Percentiles rank a stretch among this genome's conserved stretches.
Evolutionary conservation across 768 basidiomycete species (phyloP).

Genomic region (Xerocomus spinulosus): DNA sequence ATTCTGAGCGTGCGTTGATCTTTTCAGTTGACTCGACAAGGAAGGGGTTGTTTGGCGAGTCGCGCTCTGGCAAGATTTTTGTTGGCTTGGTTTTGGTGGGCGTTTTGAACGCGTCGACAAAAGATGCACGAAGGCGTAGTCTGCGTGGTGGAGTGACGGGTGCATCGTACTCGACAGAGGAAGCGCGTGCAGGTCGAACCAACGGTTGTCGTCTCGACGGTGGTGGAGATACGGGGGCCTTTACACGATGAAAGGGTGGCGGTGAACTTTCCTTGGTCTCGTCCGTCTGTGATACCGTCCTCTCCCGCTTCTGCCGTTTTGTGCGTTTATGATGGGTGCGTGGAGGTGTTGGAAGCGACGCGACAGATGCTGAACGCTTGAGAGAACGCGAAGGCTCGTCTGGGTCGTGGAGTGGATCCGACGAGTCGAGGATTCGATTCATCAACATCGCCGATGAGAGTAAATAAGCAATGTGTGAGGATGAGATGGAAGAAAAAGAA

Average conservation of each 20-base stretch:
- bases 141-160: slow-evolving; percentile 26
- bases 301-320: slow-evolving; percentile 25
- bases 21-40: slow-evolving; percentile 37
- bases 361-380: slow-evolving; percentile 61
- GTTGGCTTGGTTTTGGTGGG: slow-evolving; percentile 38
- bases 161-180: slow-evolving; percentile 20
- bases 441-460: slow-evolving; percentile 23
- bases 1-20: slow-evolving; percentile 17
- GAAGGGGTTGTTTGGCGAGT: slow-evolving; percentile 74
- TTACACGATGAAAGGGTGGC: slow-evolving; percentile 34
- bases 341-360: slow-evolving; percentile 65
- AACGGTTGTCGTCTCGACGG: slow-evolving; percentile 51
- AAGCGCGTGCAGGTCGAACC: slow-evolving; percentile 24
- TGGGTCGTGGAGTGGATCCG: slow-evolving; percentile 16
- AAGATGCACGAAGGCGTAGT: slow-evolving; percentile 22
- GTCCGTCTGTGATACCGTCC: slow-evolving; percentile 2
- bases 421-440: slow-evolving; percentile 34
- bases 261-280: slow-evolving; percentile 19
- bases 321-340: slow-evolving; percentile 50
- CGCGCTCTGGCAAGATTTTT: slow-evolving; percentile 39
- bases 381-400: slow-evolving; percentile 33
- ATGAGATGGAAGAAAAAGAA: not conserved
- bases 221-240: slow-evolving; percentile 59
- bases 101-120: slow-evolving; percentile 29
- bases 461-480: not conserved